A percentile compares a stretch with the other conserved stretches of the same genome.
phyloP scores from a whole-genome alignment of 2,329 filamentous ascomycete species.

The Ophiostoma sp. region DNA sequence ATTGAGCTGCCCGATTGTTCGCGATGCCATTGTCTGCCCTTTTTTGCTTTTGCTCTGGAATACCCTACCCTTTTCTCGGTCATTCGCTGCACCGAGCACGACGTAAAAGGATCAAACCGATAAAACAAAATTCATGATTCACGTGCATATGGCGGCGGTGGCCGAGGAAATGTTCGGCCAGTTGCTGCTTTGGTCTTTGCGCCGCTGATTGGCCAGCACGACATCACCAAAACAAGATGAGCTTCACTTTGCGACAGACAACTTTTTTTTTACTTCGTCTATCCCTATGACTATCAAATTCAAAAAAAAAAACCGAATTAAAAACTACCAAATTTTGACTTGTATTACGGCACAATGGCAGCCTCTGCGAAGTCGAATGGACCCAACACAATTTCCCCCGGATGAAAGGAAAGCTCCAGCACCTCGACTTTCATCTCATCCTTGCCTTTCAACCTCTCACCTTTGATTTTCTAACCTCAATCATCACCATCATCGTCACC shows the following conservation, averaged over 20 bases:
- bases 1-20: not conserved
- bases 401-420: not conserved
- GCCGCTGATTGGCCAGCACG: not conserved
- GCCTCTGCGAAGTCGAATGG: not conserved
- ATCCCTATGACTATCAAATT: not conserved
- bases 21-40: slow-evolving; percentile 3
- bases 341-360: not conserved
- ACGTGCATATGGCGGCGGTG: not conserved
- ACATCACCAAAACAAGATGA: not conserved
- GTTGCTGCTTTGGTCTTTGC: not conserved
- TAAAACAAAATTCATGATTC: not conserved
- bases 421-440: not conserved
- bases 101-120: not conserved
- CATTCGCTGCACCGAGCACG: not conserved
- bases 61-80: not conserved
- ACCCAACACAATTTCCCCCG: not conserved
- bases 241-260: not conserved
- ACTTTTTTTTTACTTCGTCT: no score
- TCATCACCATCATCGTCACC: not conserved
- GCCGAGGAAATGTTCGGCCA: not conserved
- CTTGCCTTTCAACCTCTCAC: not conserved
- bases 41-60: not conserved
- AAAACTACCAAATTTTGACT: not conserved
- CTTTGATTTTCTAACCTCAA: not conserved
- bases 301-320: no score